Evolutionary conservation across 108 stramenopile species (phyloP), one percentile per base, ranked within the genome.

Genomic region (Epithemia pelagica): DNA sequence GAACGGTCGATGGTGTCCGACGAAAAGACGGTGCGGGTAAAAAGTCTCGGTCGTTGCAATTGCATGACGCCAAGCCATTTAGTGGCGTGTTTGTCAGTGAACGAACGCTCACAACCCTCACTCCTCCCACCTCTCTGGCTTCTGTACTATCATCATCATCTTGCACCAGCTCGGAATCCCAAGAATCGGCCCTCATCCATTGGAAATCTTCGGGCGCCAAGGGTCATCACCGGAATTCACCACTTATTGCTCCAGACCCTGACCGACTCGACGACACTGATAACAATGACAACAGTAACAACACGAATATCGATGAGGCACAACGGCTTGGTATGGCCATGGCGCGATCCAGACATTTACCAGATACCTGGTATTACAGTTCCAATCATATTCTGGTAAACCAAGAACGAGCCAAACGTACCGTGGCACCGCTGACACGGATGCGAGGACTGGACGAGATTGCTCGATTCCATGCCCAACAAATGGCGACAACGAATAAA

Each of bases 331-430:
- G 54, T 23, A 54, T 56, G n/a, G 30, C 28, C 8, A 62, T 70
- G 61, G 69, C 61, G 24, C 37, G 69, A 3, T 62, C 69, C 1
- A 62, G 52, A 32, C 27, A 55, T 22, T 28, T 72, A 2, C 72
- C 72, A 26, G 53, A 27, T n/a, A 66, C 72, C n/a, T 66, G 57
- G 29, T 60, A 66, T 22, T 72, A 31, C 56, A 28, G 66, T 2
- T 65, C 62, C 61, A 80, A 80, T 60, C 79, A 80, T 37, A 51
- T 80, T 32, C 58, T 80, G 66, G 69, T 76, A n/a, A 80, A 80
- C 30, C 58, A 57, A 28, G 75, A 68, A 66, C 66, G 79, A 22
- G 56, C 64, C 32, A 72, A 57, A 46, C 61, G 75, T 1, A 54
- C 51, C n/a, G 30, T 76, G 2, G 60, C 68, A 19, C 71, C 79